A percentile compares a stretch with the other conserved stretches of the same genome.
These are phyloP conservation scores for Plasmodium malariae DNA, from an alignment of 169 alveolate species.

Conservation along the genomic window DNA sequence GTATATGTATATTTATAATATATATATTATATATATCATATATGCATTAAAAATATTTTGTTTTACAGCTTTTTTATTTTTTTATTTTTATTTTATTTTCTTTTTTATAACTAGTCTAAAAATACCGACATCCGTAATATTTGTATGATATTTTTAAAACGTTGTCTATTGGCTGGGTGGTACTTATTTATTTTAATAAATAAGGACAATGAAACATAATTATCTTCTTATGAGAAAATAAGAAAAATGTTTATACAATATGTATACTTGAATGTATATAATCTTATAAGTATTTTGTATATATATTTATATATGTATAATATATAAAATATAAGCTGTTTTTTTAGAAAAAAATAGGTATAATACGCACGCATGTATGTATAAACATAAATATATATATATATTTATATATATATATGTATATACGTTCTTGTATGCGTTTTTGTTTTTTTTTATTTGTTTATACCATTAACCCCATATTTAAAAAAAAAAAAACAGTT, in stretches of 20 bases:
- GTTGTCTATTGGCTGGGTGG: too few species aligned
- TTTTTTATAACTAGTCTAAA: neutral
- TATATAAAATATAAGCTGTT: too few species aligned
- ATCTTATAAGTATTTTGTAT: too few species aligned
- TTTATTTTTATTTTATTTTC: too few species aligned
- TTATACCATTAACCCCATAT: too few species aligned
- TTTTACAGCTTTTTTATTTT: too few species aligned
- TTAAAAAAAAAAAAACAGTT: neutral
- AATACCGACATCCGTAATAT: neutral
- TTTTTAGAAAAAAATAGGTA: slow-evolving; percentile 4
- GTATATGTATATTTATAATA: too few species aligned
- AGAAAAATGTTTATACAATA: too few species aligned
- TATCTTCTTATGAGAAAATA: neutral
- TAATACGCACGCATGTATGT: neutral
- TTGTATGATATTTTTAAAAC: neutral
- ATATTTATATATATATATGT: neutral
- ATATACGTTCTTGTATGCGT: neutral
- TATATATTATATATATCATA: neutral
- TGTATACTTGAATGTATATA: too few species aligned
- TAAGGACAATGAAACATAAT: neutral
- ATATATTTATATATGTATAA: too few species aligned
- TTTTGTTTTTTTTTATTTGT: slow-evolving; percentile 45
- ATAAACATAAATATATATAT: neutral
- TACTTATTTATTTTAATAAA: too few species aligned
- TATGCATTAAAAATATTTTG: too few species aligned